A percentile compares a stretch with the other conserved stretches of the same genome.
Conservation (phyloP, 305 asterid genomes). For the Plantago rigida region DNA sequence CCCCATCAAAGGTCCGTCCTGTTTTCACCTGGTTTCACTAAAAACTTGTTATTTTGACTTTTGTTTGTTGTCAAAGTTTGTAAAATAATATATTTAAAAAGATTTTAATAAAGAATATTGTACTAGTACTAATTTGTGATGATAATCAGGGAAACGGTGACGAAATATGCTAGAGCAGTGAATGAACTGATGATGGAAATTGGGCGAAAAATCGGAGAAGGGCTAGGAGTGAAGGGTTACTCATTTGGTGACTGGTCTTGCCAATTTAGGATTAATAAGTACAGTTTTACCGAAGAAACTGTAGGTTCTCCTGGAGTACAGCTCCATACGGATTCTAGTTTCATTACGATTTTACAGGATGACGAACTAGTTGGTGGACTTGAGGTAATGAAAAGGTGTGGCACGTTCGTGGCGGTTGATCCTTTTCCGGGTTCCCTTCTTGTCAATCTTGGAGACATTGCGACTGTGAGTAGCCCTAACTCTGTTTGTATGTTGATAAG, state of each 20-base stretch:
- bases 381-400: constrained; percentile 46
- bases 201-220: constrained; percentile 38
- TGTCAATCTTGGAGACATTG: constrained; percentile 59
- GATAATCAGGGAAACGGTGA: constrained; percentile 30
- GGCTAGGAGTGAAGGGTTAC: constrained; percentile 31
- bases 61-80: no score
- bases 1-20: constrained; percentile 43
- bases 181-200: constrained; percentile 34
- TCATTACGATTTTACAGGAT: constrained; percentile 52
- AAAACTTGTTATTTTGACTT: no score
- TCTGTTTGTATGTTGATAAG: no score
- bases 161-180: constrained; percentile 46
- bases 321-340: constrained; percentile 55
- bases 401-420: constrained; percentile 39
- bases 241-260: constrained; percentile 45
- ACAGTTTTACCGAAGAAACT: constrained; percentile 39
- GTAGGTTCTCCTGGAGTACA: constrained; percentile 44
- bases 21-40: no score
- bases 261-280: constrained; percentile 59
- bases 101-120: no score
- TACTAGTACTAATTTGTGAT: background rate
- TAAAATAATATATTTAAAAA: no score
- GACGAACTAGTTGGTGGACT: constrained; percentile 54
- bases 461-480: constrained; percentile 31
- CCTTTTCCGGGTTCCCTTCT: constrained; percentile 54